Evolutionary conservation across 345 rosid species (phyloP).

Genomic region (Excoecaria agallocha): DNA sequence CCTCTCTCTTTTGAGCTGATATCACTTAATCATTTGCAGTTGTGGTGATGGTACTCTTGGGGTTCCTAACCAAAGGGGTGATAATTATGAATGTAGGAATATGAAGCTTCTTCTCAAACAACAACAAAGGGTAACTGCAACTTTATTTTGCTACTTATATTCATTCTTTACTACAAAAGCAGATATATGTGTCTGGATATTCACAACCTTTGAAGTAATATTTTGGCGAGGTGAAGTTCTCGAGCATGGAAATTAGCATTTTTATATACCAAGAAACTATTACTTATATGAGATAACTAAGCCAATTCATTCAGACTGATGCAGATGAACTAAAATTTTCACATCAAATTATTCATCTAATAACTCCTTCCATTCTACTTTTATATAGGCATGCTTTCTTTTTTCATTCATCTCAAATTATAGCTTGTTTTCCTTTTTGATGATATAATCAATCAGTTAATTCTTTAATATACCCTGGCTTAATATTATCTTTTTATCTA

Average conservation of each 20-base stretch:
- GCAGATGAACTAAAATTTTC: too few species aligned
- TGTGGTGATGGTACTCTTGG: conserved; percentile 98
- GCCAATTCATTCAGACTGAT: too few species aligned
- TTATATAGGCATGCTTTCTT: too few species aligned
- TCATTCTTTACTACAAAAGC: not conserved
- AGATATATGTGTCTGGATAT: not conserved
- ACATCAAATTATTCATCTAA: too few species aligned
- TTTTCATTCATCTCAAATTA: too few species aligned
- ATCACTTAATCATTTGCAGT: conserved; percentile 43
- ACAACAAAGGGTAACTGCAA: conserved; percentile 73
- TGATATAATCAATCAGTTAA: too few species aligned
- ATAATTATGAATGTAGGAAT: conserved; percentile 96
- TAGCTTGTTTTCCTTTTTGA: too few species aligned
- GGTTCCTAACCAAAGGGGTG: conserved; percentile 90
- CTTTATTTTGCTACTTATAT: conserved; percentile 9
- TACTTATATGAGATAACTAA: too few species aligned
- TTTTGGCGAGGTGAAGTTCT: not conserved
- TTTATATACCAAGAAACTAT: too few species aligned
- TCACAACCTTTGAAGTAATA: not conserved
- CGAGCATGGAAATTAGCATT: not conserved
- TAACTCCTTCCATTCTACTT: too few species aligned
- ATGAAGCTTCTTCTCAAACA: conserved; percentile 99
- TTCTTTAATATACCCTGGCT: too few species aligned
- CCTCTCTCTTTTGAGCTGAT: conserved; percentile 14
- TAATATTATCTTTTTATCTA: too few species aligned